Base-by-base conservation (phyloP, 2,329 filamentous ascomycete species). In the Penicillium corylophilum region DNA sequence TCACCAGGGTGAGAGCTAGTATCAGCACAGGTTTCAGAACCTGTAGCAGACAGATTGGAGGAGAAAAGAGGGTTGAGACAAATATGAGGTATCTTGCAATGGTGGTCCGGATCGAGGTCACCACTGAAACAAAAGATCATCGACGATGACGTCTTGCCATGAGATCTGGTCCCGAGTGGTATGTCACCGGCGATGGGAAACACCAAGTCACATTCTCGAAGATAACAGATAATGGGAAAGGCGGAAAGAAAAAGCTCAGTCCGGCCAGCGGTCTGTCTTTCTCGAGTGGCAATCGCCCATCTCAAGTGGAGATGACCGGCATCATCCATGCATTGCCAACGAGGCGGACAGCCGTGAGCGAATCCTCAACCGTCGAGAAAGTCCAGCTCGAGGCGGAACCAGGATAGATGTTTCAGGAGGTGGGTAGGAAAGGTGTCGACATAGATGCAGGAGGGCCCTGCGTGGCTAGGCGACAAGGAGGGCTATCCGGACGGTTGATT, bases 261-360 rank as follows among this genome's bases (percentile, higher is more conserved):
- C 57, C 48, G 46, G 46, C 56, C 56, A 57, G 57, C 54, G 48
- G 57, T 35, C 46, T 50, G 50, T 49, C 18, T 50, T 53, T 49
- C 23, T 46, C 24, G 33, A 29, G 22, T 35, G 46, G 45, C 41
- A 29, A 44, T 36, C 31, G 41, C 36, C 29, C 35, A 46, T 50
- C 44, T 16, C 36, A 39, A 44, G 20, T 29, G 23, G 48, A 39
- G 28, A 48, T 16, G 23, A 48, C 46, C 38, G 20, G 48, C n/a
- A 44, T 33, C 31, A 26, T 38, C 42, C 45, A 51, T 26, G 42
- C 16, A 46, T 41, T 44, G 26, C 23, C 45, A 28, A 46, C 31
- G 20, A 39, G 23, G 15, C 5, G 13, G 45, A 35, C 31, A 48
- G 40, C 31, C 41, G 44, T 20, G 39, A 41, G 20, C 26, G 23